Conservation (phyloP, 805 yeast genomes). For the Nadsonia fulvescens region DNA sequence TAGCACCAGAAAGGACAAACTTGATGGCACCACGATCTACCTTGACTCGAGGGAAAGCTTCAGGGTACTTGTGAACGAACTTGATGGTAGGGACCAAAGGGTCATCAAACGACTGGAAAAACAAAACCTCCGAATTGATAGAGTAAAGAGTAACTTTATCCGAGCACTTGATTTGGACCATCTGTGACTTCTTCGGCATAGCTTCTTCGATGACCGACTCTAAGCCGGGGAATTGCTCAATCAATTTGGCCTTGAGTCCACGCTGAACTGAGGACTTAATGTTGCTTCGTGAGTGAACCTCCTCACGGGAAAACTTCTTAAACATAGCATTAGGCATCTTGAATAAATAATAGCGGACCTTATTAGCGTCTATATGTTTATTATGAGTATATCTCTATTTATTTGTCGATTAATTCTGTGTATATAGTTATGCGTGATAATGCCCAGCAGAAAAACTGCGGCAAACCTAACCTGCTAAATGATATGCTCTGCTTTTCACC, state of each 20-base stretch:
- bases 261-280: constrained; percentile 90
- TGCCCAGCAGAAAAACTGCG: too few relatives aligned
- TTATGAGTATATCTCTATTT: too few relatives aligned
- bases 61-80: constrained; percentile 31
- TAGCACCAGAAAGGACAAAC: constrained; percentile 88
- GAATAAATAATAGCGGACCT: constrained; percentile 6
- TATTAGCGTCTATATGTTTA: too few relatives aligned
- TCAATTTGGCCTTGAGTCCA: constrained; percentile 59
- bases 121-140: constrained; percentile 53
- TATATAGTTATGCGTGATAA: too few relatives aligned
- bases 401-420: too few relatives aligned
- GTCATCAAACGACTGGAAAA: constrained; percentile 67
- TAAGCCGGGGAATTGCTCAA: constrained; percentile 52
- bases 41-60: constrained; percentile 66
- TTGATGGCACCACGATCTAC: constrained; percentile 95
- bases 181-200: constrained; percentile 77
- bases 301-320: constrained; percentile 57
- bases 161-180: constrained; percentile 68
- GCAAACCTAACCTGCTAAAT: too few relatives aligned
- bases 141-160: constrained; percentile 69
- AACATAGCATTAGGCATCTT: constrained; percentile 4
- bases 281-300: constrained; percentile 77
- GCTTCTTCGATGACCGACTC: constrained; percentile 64
- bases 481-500: too few relatives aligned
- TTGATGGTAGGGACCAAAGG: constrained; percentile 59